Percentiles rank a stretch among this genome's conserved stretches.
These are phyloP conservation scores for Phaeosphaeriaceae sp. DNA, from an alignment of 2,329 filamentous ascomycete species.

Conservation along the genomic window DNA sequence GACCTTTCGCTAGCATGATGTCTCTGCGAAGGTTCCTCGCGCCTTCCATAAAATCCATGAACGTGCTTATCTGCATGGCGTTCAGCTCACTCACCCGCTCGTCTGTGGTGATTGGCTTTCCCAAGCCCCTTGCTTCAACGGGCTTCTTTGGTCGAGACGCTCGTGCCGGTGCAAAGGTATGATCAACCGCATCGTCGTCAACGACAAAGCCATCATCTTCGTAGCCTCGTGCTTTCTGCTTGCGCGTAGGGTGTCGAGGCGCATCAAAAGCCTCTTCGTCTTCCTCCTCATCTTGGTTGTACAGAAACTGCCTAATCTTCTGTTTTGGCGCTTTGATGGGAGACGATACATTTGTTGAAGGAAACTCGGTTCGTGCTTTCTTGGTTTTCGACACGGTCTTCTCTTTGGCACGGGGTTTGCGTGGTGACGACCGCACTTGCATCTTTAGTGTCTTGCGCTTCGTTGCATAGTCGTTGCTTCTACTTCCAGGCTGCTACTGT, in stretches of 20 bases:
- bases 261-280: constrained; percentile 34
- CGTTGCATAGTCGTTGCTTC: constrained; percentile 54
- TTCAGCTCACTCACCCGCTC: constrained; percentile 62
- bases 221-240: constrained; percentile 42
- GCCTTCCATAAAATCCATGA: constrained; percentile 70
- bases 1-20: constrained; percentile 66
- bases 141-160: constrained; percentile 42
- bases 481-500: constrained; percentile 51
- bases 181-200: constrained; percentile 45
- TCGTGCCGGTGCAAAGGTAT: constrained; percentile 57
- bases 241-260: constrained; percentile 25
- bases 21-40: constrained; percentile 68
- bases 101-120: constrained; percentile 67
- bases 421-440: constrained; percentile 60
- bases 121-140: constrained; percentile 53
- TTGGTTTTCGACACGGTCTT: constrained; percentile 26
- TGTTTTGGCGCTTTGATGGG: constrained; percentile 61
- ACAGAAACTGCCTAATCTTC: constrained; percentile 37
- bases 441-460: constrained; percentile 55
- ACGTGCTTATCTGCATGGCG: constrained; percentile 67
- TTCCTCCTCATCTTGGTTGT: constrained; percentile 34
- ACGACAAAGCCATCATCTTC: constrained; percentile 48
- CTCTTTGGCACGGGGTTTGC: constrained; percentile 42
- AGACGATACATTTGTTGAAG: constrained; percentile 74
- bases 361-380: constrained; percentile 56